Base-by-base conservation (phyloP, 495 filamentous ascomycete species). In the Trichoderma orchidacearum region DNA sequence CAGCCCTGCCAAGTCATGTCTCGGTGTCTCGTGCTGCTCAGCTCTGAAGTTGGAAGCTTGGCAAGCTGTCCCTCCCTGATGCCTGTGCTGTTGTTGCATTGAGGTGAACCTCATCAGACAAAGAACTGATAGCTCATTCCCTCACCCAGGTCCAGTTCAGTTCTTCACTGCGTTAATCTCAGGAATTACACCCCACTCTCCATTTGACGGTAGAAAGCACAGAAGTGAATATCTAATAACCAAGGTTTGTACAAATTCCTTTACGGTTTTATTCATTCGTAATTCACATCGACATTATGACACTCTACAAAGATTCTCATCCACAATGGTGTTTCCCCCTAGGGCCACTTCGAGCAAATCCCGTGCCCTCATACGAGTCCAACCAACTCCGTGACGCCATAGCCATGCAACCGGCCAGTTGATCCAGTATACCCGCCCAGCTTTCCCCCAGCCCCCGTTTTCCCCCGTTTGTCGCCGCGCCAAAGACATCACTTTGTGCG, bases 371-470 rank as follows among this genome's bases (percentile, higher is more conserved):
- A 53, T 53, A 31, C 51, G 51, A 32, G 51, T 53, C 51, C 30
- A 30, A 30, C 53, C 53, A 55, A 58, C 30, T 53, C 56, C 59
- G 55, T 58, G 59, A 61, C 59, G 59, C 59, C 59, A 58, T 56
- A 58, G 61, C 63, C 63, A 66, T 63, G 61, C 61, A 63, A 35
- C 48, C 34, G 30, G 35, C 50, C 56, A 27, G 48, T 50, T 58
- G 23, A 34, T 27, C 30, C 32, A 34, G 53, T 34, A 55, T 55
- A 55, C 53, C 53, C 23, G 23, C 32, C 53, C 30, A 29, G 51
- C 51, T 30, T 57, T 58, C 32, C 53, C 54, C 23, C 32, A 18
- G 34, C 61, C 58, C 50, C n/a, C n/a, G n/a, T n/a, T 29, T 11
- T n/a, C 41, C 48, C 28, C 18, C 27, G 21, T 1, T 51, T 28